Base-by-base conservation (phyloP, 202 grass and related monocot genomes). In the Panicum hallii region DNA sequence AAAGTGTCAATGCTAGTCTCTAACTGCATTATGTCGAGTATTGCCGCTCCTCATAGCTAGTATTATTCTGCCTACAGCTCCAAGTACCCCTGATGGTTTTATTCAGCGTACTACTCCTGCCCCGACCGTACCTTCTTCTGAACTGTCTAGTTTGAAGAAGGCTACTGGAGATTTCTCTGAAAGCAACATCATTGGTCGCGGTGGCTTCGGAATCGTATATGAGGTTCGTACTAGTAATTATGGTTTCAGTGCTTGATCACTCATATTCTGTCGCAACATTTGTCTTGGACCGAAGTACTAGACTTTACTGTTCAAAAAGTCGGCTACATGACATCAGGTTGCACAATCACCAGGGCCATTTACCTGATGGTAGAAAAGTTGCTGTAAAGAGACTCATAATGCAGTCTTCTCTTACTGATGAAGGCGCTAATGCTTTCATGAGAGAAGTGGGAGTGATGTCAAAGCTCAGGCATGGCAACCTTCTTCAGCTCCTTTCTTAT, bases 371-470 rank as follows among this genome's bases (percentile, higher is more conserved):
- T 20, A 32, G 10, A 46, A 57, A 4, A 12, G 49, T 85, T 41
- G 83, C 65, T 0, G 42, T 85, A 9, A 78, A 70, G 13, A 78
- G 43, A 43, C 53, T 79, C 5, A 71, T 2, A 0, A 26, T 26
- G 26, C 28, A 40, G 0, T 11, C 20, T 49, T 2, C 1, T 62
- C 17, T 17, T 6, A 28, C 1, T 19, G 0, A 49, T 6, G 36
- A 63, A 58, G 17, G 9, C 2, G 12, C 20, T 41, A 8, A 40
- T 0, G 49, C 9, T 48, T 78, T 28, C 52, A 46, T 15, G 45
- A 69, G 63, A 68, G 83, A 78, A 49, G 53, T 85, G 26, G 41
- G 3, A 12, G 28, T 85, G 26, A 78, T 85, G 42, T 69, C 83
- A 28, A 61, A 22, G 11, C 19, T 61, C 28, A 61, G 4, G 1